A percentile compares a stretch with the other conserved stretches of the same genome.
Evolutionary conservation across 108 stramenopile species (phyloP).

Genomic region (Nitzschia palea): DNA sequence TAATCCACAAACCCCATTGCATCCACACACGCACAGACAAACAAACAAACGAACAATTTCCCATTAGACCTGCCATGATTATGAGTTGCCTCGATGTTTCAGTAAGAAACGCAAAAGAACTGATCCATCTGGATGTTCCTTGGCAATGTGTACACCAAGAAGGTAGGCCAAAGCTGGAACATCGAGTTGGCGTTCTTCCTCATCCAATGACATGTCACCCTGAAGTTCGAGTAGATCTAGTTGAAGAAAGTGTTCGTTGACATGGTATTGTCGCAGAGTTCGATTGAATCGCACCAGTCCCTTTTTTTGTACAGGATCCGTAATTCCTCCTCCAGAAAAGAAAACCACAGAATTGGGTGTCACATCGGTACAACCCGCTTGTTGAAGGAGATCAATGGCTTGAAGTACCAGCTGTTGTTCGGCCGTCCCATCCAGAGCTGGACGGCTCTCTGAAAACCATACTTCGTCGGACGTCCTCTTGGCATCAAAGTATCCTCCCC

Average conservation of each 20-base stretch:
- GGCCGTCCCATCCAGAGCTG: conserved; percentile 28
- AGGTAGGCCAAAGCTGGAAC: conserved; percentile 44
- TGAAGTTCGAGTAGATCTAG: conserved; percentile 36
- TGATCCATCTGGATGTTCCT: conserved; percentile 69
- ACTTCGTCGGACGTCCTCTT: conserved; percentile 46
- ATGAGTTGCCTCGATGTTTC: conserved; percentile 12
- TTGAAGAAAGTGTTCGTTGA: conserved; percentile 39
- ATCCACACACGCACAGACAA: too few species aligned
- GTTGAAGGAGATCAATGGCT: conserved; percentile 45
- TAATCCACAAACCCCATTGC: too few species aligned
- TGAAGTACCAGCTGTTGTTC: conserved; percentile 38
- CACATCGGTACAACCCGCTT: conserved; percentile 61
- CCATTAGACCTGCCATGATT: too few species aligned
- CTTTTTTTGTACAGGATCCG: conserved; percentile 36
- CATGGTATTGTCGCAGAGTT: conserved; percentile 35
- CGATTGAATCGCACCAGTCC: conserved; percentile 43
- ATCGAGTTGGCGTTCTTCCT: conserved; percentile 9
- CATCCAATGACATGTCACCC: conserved; percentile 1
- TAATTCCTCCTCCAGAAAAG: conserved; percentile 22
- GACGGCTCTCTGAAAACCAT: conserved; percentile 45
- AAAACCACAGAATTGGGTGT: conserved; percentile 46
- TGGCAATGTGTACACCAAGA: conserved; percentile 67
- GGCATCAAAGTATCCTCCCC: conserved; percentile 66
- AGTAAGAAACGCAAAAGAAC: conserved; percentile 44
- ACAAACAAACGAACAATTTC: too few species aligned